A percentile compares a stretch with the other conserved stretches of the same genome.
These are phyloP conservation scores for Ophiostoma sp. DNA, from an alignment of 2,329 filamentous ascomycete genomes.

Conservation along the genomic window DNA sequence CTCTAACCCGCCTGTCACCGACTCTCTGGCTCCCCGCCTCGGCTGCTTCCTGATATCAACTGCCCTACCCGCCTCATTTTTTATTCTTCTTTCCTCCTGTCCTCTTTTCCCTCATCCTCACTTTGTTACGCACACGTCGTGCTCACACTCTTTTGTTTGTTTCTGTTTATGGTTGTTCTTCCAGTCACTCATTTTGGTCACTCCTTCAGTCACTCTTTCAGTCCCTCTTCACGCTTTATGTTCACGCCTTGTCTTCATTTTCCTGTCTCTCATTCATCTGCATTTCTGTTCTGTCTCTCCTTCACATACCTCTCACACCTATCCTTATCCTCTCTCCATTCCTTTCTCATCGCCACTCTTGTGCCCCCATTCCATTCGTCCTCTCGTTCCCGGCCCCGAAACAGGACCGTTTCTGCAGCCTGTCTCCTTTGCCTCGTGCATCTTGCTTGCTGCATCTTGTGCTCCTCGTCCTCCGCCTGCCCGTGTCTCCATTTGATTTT, in stretches of 20 bases:
- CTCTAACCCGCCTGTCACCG: not conserved
- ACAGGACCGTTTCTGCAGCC: slow-evolving; percentile 20
- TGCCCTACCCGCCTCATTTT: slow-evolving; percentile 13
- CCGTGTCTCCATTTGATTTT: not conserved
- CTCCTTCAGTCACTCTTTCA: slow-evolving; percentile 1
- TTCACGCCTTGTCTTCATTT: not conserved
- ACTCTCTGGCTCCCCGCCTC: slow-evolving; percentile 11
- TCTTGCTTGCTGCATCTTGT: not conserved
- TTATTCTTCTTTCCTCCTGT: slow-evolving; percentile 20
- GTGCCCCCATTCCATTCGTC: slow-evolving; percentile 18
- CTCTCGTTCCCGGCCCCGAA: slow-evolving; percentile 17
- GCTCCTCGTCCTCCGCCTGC: not conserved
- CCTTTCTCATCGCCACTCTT: not conserved
- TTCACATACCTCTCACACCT: not conserved
- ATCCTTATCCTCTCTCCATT: not conserved
- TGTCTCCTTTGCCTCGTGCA: slow-evolving; percentile 26
- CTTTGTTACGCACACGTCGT: slow-evolving; percentile 2
- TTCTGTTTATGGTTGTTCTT: not conserved
- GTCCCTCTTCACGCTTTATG: not conserved
- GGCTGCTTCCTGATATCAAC: slow-evolving; percentile 21
- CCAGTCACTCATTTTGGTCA: not conserved
- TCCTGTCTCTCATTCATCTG: not conserved
- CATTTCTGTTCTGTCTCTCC: not conserved
- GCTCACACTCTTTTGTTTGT: slow-evolving; percentile 2
- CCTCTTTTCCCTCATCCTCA: slow-evolving; percentile 16